A percentile compares a stretch with the other conserved stretches of the same genome.
phyloP scores from a whole-genome alignment of 2,329 filamentous ascomycete genomes.

The Didymella pinodella region DNA sequence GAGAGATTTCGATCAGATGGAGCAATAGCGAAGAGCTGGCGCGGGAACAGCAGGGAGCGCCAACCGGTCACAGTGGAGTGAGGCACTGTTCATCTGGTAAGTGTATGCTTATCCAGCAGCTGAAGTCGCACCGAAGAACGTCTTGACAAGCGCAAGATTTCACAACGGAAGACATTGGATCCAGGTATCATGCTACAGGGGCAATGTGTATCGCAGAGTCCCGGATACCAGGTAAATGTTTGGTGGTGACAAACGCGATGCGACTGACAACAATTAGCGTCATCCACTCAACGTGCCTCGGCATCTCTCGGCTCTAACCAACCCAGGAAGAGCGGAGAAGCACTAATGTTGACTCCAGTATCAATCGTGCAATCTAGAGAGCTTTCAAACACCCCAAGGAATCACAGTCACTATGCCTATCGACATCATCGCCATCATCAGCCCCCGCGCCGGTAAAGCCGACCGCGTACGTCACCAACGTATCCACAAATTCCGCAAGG shows the following conservation, averaged over 20 bases:
- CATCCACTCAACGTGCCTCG: constrained; percentile 28
- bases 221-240: neutral
- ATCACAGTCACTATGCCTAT: constrained; percentile 26
- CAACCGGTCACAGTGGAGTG: neutral
- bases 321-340: constrained; percentile 25
- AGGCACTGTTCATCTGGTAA: neutral
- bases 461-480: constrained; percentile 34
- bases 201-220: neutral
- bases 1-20: neutral
- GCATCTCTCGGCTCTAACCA: constrained; percentile 33
- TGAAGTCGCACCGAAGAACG: neutral
- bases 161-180: neutral
- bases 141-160: neutral
- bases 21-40: neutral
- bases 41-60: neutral
- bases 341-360: neutral
- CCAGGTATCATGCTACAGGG: neutral
- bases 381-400: neutral
- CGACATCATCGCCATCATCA: constrained; percentile 43
- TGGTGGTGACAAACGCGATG: neutral
- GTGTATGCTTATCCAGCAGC: neutral
- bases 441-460: constrained; percentile 43
- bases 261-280: constrained; percentile 1
- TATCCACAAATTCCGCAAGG: neutral
- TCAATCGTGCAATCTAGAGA: neutral